phyloP scores from a whole-genome alignment of 2,329 filamentous ascomycete genomes.

The Aspergillus proliferans region DNA sequence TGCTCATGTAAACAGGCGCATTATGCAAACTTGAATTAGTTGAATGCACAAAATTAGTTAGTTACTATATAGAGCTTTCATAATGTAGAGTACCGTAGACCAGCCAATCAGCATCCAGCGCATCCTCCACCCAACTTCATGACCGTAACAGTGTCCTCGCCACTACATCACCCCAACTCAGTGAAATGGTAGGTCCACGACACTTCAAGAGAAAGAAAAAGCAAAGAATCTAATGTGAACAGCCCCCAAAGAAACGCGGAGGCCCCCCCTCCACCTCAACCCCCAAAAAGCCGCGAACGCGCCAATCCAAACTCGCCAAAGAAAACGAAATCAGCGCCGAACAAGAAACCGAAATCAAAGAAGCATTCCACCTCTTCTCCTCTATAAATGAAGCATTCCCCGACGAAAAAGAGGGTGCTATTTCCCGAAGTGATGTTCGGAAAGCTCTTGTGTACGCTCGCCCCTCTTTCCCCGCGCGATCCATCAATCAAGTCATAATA shows the following conservation, averaged over 20 bases:
- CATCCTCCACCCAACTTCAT: background rate
- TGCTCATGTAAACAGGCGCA: no score
- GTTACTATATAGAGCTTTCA: no score
- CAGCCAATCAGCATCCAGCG: background rate
- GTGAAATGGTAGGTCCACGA: constrained; percentile 14
- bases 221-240: background rate
- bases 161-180: background rate
- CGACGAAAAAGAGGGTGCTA: constrained; percentile 65
- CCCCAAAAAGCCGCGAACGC: constrained; percentile 39
- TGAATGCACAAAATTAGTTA: no score
- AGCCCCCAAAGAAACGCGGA: constrained; percentile 35
- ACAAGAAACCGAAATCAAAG: constrained; percentile 83
- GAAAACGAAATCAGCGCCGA: constrained; percentile 78
- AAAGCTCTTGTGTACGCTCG: constrained; percentile 63
- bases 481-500: background rate
- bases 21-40: no score
- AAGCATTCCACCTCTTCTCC: constrained; percentile 80
- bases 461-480: constrained; percentile 1
- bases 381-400: constrained; percentile 52
- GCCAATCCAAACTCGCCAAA: constrained; percentile 82
- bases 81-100: no score
- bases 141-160: background rate
- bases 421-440: constrained; percentile 62
- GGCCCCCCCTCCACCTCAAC: constrained; percentile 23
- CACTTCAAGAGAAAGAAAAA: background rate